Percentiles rank a stretch among this genome's conserved stretches.
Evolutionary conservation across 371 early-diverging fungal species (phyloP).

Genomic region (Saksenaea oblongispora): DNA sequence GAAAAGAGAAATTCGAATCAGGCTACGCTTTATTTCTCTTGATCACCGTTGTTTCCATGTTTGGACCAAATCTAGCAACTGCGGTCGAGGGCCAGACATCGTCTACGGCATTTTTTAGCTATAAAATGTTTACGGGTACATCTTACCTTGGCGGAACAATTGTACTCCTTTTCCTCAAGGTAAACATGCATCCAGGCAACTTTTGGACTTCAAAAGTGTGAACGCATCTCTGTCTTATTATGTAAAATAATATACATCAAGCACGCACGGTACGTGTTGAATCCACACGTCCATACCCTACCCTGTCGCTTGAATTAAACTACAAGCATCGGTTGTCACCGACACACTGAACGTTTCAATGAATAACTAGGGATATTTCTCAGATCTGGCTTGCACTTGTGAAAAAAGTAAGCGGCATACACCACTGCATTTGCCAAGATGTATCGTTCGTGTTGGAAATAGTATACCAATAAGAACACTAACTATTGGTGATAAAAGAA

Average conservation of each 20-base stretch:
- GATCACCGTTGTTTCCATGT: constrained; percentile 22
- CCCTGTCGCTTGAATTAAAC: not conserved
- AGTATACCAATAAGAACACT: no score
- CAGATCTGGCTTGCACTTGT: no score
- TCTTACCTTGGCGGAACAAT: constrained; percentile 25
- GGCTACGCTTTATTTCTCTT: constrained; percentile 32
- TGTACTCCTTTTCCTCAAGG: constrained; percentile 19
- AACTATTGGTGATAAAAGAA: no score
- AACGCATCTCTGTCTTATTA: not conserved
- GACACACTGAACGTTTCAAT: no score
- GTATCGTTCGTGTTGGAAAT: no score
- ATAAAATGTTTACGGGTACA: constrained; percentile 41
- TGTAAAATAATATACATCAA: not conserved
- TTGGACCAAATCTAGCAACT: constrained; percentile 39
- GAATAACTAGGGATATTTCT: no score
- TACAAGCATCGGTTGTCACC: no score
- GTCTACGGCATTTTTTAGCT: constrained; percentile 20
- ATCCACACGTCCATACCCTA: not conserved
- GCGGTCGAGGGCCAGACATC: constrained; percentile 19
- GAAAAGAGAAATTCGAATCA: constrained; percentile 27
- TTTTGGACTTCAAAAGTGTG: constrained; percentile 1
- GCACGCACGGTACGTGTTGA: not conserved
- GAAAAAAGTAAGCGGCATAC: no score
- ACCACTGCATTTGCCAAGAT: no score
- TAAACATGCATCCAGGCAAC: not conserved